Evolutionary conservation across 202 grass and related monocot species (phyloP).

Genomic region (Saccharum hybrid): DNA sequence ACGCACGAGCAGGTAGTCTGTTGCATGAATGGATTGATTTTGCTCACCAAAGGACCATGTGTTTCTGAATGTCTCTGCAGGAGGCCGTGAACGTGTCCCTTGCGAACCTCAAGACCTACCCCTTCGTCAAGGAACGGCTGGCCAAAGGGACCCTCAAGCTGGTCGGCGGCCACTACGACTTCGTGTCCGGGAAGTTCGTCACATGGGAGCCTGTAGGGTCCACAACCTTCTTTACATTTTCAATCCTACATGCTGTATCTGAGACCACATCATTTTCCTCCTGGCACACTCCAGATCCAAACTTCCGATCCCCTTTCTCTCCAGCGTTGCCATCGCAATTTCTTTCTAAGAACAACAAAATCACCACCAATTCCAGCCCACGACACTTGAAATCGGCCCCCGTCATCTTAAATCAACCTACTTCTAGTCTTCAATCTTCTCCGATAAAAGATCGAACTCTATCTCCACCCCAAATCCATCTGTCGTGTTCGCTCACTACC

Average conservation of each 20-base stretch:
- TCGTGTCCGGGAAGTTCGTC: conserved; percentile 63
- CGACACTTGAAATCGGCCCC: too few species aligned
- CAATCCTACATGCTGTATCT: background rate
- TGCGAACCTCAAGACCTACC: conserved; percentile 76
- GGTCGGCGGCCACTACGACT: conserved; percentile 81
- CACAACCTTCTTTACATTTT: background rate
- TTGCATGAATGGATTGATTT: background rate
- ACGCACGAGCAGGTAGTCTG: background rate
- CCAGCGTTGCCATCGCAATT: background rate
- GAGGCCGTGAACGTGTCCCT: conserved; percentile 79
- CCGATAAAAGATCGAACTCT: too few species aligned
- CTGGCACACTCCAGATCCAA: background rate
- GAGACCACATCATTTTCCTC: background rate
- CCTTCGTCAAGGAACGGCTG: conserved; percentile 73
- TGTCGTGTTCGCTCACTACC: too few species aligned
- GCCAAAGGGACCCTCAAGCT: conserved; percentile 71
- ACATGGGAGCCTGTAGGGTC: conserved; percentile 41
- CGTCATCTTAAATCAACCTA: too few species aligned
- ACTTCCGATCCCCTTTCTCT: background rate
- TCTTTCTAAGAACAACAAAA: too few species aligned
- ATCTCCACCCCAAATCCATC: too few species aligned
- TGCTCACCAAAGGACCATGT: background rate
- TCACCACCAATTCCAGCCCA: too few species aligned
- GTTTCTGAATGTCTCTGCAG: conserved; percentile 47
- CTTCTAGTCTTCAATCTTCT: too few species aligned